Conservation (phyloP, 2,329 filamentous ascomycete genomes). For the Diaporthe ampelina region DNA sequence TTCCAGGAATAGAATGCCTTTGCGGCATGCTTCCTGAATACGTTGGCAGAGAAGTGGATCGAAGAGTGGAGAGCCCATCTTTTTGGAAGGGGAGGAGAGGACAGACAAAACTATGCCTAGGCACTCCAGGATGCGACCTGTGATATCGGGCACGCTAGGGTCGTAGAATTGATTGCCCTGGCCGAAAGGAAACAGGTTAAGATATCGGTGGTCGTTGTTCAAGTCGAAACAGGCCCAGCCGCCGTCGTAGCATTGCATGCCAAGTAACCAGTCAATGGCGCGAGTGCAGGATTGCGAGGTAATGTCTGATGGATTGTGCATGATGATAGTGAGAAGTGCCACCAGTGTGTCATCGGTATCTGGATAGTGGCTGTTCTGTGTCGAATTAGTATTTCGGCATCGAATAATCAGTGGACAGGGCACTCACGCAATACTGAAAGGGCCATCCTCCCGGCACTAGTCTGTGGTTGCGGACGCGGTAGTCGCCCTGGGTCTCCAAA, state of each 20-base stretch:
- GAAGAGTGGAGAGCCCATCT: not conserved
- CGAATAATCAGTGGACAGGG: not conserved
- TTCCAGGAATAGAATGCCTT: conserved; percentile 47
- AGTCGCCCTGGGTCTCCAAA: conserved; percentile 48
- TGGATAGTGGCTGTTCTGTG: conserved; percentile 49
- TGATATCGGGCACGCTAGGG: conserved; percentile 51
- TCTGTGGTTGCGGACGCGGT: conserved; percentile 45
- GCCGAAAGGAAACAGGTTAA: conserved; percentile 54
- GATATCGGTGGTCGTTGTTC: conserved; percentile 50
- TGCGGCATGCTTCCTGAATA: conserved; percentile 34
- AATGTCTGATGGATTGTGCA: conserved; percentile 42
- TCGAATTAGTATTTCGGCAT: not conserved
- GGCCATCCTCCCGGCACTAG: conserved; percentile 45
- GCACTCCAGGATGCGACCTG: conserved; percentile 47
- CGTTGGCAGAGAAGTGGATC: not conserved
- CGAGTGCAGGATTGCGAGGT: conserved; percentile 23
- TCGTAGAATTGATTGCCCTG: conserved; percentile 54
- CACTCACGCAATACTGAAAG: conserved; percentile 50
- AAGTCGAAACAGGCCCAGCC: conserved; percentile 54
- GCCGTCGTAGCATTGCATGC: conserved; percentile 55
- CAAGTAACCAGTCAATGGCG: conserved; percentile 48
- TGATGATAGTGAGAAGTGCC: conserved; percentile 48
- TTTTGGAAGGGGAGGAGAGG: not conserved
- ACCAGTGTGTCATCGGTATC: conserved; percentile 53
- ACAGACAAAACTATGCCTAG: conserved; percentile 38